These are phyloP conservation scores for Hymenoscyphus occultus DNA, from an alignment of 2,329 filamentous ascomycete species.

Conservation along the genomic window DNA sequence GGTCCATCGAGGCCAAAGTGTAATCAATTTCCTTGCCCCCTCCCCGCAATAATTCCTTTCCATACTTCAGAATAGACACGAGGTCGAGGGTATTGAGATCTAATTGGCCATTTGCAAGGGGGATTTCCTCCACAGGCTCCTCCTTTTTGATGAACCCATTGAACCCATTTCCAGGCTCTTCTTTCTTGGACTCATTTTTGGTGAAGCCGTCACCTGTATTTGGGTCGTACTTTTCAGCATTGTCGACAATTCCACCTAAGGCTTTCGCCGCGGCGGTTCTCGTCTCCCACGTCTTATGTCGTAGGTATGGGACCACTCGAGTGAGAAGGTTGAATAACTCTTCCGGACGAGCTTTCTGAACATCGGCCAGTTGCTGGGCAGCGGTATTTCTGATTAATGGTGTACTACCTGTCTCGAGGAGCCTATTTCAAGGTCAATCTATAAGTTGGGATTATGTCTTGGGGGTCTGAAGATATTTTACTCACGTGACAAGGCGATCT, in stretches of 20 bases:
- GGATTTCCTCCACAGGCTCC: constrained; percentile 50
- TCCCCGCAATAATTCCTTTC: constrained; percentile 79
- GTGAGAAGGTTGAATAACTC: constrained; percentile 95
- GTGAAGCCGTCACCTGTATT: constrained; percentile 65
- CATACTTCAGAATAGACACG: constrained; percentile 73
- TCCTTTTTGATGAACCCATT: constrained; percentile 53
- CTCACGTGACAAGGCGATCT: constrained; percentile 84
- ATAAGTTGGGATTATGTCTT: not conserved
- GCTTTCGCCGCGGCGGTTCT: constrained; percentile 90
- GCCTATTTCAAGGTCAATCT: constrained; percentile 48
- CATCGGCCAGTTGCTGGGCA: constrained; percentile 93
- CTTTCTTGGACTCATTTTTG: constrained; percentile 44
- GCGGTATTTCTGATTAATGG: constrained; percentile 94
- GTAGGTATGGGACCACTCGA: constrained; percentile 89
- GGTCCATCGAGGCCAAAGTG: constrained; percentile 75
- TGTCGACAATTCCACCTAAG: constrained; percentile 87
- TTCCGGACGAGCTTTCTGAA: constrained; percentile 96
- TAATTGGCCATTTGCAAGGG: constrained; percentile 54
- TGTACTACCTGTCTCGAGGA: constrained; percentile 96
- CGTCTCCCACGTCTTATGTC: constrained; percentile 96
- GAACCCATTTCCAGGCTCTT: constrained; percentile 42
- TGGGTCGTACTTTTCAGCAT: constrained; percentile 84
- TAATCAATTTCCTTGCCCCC: constrained; percentile 82
- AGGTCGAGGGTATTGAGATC: constrained; percentile 75
- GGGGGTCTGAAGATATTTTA: constrained; percentile 31